A percentile compares a stretch with the other conserved stretches of the same genome.
Conservation (phyloP, 1,139 yeast species). For the Pichia sp. region DNA sequence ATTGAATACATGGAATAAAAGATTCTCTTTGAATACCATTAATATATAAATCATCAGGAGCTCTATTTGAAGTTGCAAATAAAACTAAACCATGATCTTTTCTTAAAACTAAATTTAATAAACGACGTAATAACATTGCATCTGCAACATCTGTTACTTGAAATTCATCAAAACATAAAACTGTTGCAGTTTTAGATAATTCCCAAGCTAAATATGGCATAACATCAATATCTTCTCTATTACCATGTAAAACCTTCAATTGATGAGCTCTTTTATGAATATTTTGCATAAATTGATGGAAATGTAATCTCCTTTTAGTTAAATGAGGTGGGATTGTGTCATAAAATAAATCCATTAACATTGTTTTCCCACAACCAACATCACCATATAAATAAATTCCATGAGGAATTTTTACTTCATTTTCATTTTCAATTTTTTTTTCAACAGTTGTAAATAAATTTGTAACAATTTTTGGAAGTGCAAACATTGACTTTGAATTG, state of each 20-base stretch:
- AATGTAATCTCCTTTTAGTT: constrained; percentile 76
- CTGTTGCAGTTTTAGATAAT: constrained; percentile 67
- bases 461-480: constrained; percentile 30
- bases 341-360: constrained; percentile 95
- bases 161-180: constrained; percentile 91
- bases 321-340: constrained; percentile 71
- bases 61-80: constrained; percentile 91
- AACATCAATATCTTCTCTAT: constrained; percentile 64
- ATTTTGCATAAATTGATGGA: constrained; percentile 95
- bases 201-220: constrained; percentile 82
- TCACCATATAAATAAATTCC: constrained; percentile 95
- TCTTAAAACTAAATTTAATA: constrained; percentile 54
- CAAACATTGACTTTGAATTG: constrained; percentile 2
- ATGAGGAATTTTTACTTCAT: constrained; percentile 37
- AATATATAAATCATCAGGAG: constrained; percentile 86
- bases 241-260: constrained; percentile 54
- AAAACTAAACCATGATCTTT: constrained; percentile 76
- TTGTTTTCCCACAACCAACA: constrained; percentile 97
- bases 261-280: constrained; percentile 84
- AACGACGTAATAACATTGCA: constrained; percentile 86
- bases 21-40: constrained; percentile 91
- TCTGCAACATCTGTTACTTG: constrained; percentile 98
- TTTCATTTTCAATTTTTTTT: constrained; percentile 7
- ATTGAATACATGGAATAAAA: constrained; percentile 84
- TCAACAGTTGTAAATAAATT: constrained; percentile 19